Conservation (phyloP, 257 asterid genomes). For the Solanum sejunctum region DNA sequence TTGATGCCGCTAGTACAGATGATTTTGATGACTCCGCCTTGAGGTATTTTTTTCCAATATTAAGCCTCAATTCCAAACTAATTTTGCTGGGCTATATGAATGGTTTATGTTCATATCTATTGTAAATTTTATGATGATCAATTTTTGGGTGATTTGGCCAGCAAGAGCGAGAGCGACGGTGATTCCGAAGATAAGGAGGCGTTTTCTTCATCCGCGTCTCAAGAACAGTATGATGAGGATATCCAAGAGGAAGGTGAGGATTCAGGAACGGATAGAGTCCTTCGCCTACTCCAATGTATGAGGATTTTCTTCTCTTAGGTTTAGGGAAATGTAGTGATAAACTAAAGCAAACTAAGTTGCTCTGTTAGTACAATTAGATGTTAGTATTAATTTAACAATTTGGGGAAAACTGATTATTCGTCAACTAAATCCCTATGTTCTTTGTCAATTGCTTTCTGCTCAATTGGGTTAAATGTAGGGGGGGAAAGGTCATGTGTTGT, state of each 20-base stretch:
- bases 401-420: neutral
- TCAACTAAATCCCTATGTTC: neutral
- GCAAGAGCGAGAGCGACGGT: constrained; percentile 9
- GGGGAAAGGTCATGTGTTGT: neutral
- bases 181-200: constrained; percentile 7
- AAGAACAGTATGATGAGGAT: constrained; percentile 1
- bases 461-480: neutral
- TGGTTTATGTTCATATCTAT: neutral
- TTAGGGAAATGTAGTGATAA: neutral
- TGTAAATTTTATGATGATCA: neutral
- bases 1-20: neutral
- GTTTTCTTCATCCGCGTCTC: neutral
- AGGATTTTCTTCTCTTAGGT: neutral
- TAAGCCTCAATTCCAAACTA: neutral
- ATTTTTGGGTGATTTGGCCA: neutral
- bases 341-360: neutral
- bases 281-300: constrained; percentile 7
- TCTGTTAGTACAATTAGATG: neutral
- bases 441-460: neutral
- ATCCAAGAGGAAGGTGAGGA: neutral
- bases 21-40: constrained; percentile 21
- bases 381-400: neutral
- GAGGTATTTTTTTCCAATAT: constrained; percentile 13
- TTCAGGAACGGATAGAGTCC: constrained; percentile 6
- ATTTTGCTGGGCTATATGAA: neutral